Evolutionary conservation across 129 eudicot species (phyloP), one percentile per base, ranked within the genome.

Genomic region (Flaveria robusta): DNA sequence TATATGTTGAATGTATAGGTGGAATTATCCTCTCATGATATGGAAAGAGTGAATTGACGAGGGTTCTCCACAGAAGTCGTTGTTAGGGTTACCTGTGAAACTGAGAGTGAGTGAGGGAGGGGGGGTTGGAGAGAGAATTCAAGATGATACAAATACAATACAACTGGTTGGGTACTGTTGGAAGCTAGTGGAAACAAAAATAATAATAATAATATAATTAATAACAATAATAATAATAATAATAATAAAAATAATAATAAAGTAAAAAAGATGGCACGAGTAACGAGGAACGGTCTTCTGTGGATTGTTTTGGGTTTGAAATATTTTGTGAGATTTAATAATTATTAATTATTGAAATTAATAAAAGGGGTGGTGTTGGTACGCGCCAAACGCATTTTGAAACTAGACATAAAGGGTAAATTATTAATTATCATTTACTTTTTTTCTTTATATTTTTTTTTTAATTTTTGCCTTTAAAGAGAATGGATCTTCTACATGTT

Each of bases 201-300:
- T 42, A 42, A 41, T 41, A 41, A 41, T 41, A 41, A 41, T 41
- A 41, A 27, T 27, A 41, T 41, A n/a, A n/a, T n/a, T n/a, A n/a
- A n/a, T n/a, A 82, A 19, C 27, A 2, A 43, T 1, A 42, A 9
- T 42, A 42, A 41, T 41, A 41, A 41, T 41, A 41, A 41, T 41
- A 41, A 27, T 27, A 41, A n/a, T n/a, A n/a, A n/a, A n/a, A n/a
- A n/a, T 41, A 41, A 41, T 41, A 41, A 42, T 42, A 42, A 47
- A 47, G n/a, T 47, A 47, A 39, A 50, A 71, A 70, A 10, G 51
- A 58, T 22, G 69, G 72, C 89, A 88, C 88, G 31, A 37, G 5
- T 14, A 24, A 52, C 91, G 85, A 88, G 91, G 84, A 88, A 90
- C 96, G 93, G 96, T 90, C 96, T 49, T 85, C 79, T 83, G 64